Base-by-base conservation (phyloP, 2,329 filamentous ascomycete species). In the Teratosphaeria zuluensis region DNA sequence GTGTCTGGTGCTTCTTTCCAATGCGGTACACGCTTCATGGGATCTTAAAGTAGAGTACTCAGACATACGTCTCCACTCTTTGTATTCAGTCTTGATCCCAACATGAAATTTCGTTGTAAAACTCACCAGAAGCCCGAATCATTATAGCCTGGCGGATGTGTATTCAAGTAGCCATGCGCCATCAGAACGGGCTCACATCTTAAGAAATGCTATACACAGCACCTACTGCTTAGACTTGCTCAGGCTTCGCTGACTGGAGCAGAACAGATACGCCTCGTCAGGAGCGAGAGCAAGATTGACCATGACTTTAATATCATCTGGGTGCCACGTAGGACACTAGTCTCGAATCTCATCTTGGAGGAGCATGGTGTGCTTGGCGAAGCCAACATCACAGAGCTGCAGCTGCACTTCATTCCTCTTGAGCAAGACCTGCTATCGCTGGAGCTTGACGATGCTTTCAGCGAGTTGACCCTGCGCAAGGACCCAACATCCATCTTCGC, bases 221-320 rank as follows among this genome's bases (percentile, higher is more conserved):
- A n/a, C 64, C 56, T 54, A 12, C 12, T 42, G n/a, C 48, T 57
- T 38, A 31, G 42, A n/a, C 24, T 30, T 32, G 5, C 55, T 52
- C 16, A 53, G 55, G 8, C 32, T 33, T 14, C 14, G 48, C 60
- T 62, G 53, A 62, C 58, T 21, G 42, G 35, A 52, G 56, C 70
- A 96, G 92, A 89, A 66, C 91, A 97, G 78, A 91, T 97, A 67
- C 92, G 92, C 73, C 86, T 89, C 61, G 80, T 97, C 59, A 90
- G 92, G 68, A 88, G 87, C 69, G 90, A 94, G 73, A 92, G 88
- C 71, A 88, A 90, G 69, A 89, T 87, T 53, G 89, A 91, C 65
- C 94, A 99, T 81, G 92, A 99, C 68, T 96, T 97, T 72, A 92
- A 92, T 63, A 88, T 99, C 66, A 92, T 96, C 72, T 97, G 94